Conservation (phyloP, 129 eudicot genomes). For the Pulicaria dysenterica region DNA sequence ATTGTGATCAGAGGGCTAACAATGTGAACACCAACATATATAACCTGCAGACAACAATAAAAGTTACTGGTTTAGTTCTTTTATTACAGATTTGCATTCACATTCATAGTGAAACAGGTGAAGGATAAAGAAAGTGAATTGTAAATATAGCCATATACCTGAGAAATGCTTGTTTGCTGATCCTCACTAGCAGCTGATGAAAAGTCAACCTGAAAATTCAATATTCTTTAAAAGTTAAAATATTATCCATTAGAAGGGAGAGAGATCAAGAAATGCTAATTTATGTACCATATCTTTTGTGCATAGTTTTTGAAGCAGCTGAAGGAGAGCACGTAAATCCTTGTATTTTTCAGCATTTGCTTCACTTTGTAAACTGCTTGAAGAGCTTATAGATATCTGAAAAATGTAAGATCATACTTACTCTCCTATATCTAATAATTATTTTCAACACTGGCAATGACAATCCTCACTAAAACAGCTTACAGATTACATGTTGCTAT, state of each 20-base stretch:
- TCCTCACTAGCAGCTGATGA: slow-evolving; percentile 76
- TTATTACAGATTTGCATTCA: not conserved
- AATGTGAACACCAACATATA: slow-evolving; percentile 87
- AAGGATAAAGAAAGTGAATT: not conserved
- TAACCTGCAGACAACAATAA: slow-evolving; percentile 60
- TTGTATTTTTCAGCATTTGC: slow-evolving; percentile 86
- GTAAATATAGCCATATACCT: slow-evolving; percentile 43
- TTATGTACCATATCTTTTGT: slow-evolving; percentile 81
- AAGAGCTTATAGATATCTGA: slow-evolving; percentile 73
- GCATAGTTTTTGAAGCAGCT: slow-evolving; percentile 78
- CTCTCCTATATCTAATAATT: not conserved
- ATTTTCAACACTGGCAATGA: slow-evolving; percentile 6
- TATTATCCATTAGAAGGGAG: slow-evolving; percentile 15
- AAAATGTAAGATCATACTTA: slow-evolving; percentile 2
- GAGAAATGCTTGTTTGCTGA: slow-evolving; percentile 78
- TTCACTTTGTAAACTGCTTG: slow-evolving; percentile 83
- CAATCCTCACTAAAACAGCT: not conserved
- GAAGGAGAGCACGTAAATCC: slow-evolving; percentile 88
- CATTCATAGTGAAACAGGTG: not conserved
- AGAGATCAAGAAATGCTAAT: slow-evolving; percentile 1
- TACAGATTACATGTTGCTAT: not conserved
- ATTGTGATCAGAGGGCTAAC: slow-evolving; percentile 79
- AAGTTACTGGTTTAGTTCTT: not conserved
- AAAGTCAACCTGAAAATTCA: slow-evolving; percentile 65
- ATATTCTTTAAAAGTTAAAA: not conserved